Percentiles rank a stretch among this genome's conserved stretches.
These are phyloP conservation scores for Trichophyton simii DNA, from an alignment of 2,329 filamentous ascomycete species.

Conservation along the genomic window DNA sequence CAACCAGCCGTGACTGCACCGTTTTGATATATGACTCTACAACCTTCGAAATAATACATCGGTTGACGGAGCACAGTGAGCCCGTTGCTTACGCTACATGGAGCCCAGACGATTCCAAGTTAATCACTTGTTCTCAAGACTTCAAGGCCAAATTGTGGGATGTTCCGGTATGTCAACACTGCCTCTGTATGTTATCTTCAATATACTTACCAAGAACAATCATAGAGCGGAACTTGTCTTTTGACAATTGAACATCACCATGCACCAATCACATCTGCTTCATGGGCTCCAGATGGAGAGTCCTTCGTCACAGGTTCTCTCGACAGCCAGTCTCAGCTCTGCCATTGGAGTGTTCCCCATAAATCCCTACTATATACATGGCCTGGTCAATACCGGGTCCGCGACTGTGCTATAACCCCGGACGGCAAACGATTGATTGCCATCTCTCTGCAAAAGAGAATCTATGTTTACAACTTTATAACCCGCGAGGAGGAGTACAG, in stretches of 20 bases:
- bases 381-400: constrained; percentile 59
- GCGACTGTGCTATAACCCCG: constrained; percentile 71
- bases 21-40: constrained; percentile 73
- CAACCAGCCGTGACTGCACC: constrained; percentile 60
- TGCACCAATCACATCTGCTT: constrained; percentile 78
- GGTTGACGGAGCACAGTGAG: constrained; percentile 51
- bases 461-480: constrained; percentile 73
- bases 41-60: constrained; percentile 52
- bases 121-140: constrained; percentile 74
- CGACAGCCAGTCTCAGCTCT: constrained; percentile 53
- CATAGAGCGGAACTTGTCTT: constrained; percentile 51
- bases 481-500: constrained; percentile 64
- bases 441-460: constrained; percentile 54
- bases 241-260: constrained; percentile 56
- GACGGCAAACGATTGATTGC: constrained; percentile 71
- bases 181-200: not conserved
- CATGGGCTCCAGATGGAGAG: constrained; percentile 70
- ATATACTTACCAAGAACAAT: not conserved
- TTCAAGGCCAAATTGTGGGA: constrained; percentile 65
- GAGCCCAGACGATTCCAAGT: constrained; percentile 79
- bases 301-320: constrained; percentile 70
- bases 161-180: constrained; percentile 41
- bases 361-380: constrained; percentile 49
- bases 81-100: constrained; percentile 74
- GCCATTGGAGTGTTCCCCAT: constrained; percentile 57